Conservation (phyloP, 1,284 basidiomycete genomes). For the Thelephora terrestris region DNA sequence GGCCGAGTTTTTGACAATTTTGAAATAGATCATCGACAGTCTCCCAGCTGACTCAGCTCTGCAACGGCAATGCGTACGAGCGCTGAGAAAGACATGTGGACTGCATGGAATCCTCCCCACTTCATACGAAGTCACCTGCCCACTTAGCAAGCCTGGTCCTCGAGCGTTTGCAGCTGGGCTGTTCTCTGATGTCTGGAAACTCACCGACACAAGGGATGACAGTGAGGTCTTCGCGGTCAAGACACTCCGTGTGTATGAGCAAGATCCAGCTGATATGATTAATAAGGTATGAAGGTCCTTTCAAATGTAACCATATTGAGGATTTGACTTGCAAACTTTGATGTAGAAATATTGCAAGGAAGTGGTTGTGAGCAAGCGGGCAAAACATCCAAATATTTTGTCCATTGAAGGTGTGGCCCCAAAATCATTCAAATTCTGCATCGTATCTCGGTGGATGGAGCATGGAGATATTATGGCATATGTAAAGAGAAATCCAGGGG, state of each 20-base stretch:
- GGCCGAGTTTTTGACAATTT: background rate
- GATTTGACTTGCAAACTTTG: background rate
- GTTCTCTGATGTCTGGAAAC: slow-evolving; percentile 1
- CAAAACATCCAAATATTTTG: background rate
- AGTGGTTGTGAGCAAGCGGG: background rate
- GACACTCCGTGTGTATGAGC: too few species aligned
- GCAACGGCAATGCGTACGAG: background rate
- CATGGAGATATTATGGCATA: slow-evolving; percentile 6
- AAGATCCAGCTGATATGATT: background rate
- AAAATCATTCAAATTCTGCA: slow-evolving; percentile 4
- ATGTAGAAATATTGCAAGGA: background rate
- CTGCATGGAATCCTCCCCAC: background rate
- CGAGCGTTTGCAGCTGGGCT: slow-evolving; percentile 4
- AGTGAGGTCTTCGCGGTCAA: too few species aligned
- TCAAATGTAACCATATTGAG: background rate
- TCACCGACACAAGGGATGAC: too few species aligned
- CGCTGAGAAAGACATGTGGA: background rate
- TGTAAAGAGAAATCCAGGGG: slow-evolving; percentile 2
- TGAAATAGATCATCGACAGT: background rate
- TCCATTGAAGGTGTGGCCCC: background rate
- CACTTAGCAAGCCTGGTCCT: background rate
- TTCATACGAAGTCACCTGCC: background rate
- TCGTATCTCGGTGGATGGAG: slow-evolving; percentile 8
- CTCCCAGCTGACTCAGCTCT: background rate
- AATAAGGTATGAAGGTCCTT: background rate